A percentile compares a stretch with the other conserved stretches of the same genome.
These are phyloP conservation scores for Fusarium irregulare DNA, from an alignment of 2,329 filamentous ascomycete species.

Conservation along the genomic window DNA sequence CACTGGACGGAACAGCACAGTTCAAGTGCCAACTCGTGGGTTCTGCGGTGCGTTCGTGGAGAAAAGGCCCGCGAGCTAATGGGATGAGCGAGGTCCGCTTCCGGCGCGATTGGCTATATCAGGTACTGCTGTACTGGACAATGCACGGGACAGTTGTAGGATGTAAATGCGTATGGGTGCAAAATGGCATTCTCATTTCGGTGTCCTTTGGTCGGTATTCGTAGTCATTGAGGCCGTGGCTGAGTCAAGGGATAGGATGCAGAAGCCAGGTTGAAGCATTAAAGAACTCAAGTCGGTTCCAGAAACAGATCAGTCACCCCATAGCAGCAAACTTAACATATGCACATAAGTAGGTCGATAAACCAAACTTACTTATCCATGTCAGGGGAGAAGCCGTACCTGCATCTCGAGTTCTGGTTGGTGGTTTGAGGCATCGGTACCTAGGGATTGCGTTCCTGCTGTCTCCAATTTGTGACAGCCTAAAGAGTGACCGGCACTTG, in stretches of 20 bases:
- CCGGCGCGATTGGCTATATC: constrained; percentile 25
- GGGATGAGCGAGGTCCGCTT: constrained; percentile 35
- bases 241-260: constrained; percentile 9
- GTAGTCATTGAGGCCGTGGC: constrained; percentile 5
- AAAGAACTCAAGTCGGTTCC: constrained; percentile 27
- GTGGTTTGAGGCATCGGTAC: constrained; percentile 35
- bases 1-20: constrained; percentile 13
- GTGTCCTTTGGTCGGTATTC: not conserved
- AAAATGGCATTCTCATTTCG: constrained; percentile 17
- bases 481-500: constrained; percentile 17
- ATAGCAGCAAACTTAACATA: not conserved
- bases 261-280: constrained; percentile 23
- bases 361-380: constrained; percentile 36
- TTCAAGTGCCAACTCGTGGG: constrained; percentile 27
- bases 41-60: constrained; percentile 29
- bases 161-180: constrained; percentile 5
- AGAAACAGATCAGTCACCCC: constrained; percentile 23
- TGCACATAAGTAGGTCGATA: not conserved
- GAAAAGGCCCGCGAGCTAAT: constrained; percentile 35
- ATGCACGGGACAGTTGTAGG: constrained; percentile 4
- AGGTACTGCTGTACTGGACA: constrained; percentile 21
- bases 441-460: constrained; percentile 23
- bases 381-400: constrained; percentile 45
- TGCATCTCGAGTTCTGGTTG: constrained; percentile 44
- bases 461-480: constrained; percentile 32